Percentiles rank a stretch among this genome's conserved stretches.
phyloP scores from a whole-genome alignment of 352 stramenopile genomes.

The Phytophthora foliorum region DNA sequence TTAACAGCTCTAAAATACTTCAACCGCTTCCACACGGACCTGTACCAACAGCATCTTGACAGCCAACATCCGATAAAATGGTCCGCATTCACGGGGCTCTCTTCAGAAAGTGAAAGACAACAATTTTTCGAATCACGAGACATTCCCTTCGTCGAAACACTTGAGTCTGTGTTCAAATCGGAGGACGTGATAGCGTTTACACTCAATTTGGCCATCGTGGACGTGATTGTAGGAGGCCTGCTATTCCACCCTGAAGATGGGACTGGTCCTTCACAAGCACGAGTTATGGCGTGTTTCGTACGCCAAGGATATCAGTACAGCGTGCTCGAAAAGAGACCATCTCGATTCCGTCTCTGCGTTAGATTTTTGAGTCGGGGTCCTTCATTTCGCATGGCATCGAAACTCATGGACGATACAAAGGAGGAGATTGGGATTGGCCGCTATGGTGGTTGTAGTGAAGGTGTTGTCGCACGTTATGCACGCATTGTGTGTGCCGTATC shows the following conservation, averaged over 20 bases:
- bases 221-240: background rate
- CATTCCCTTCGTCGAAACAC: background rate
- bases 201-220: background rate
- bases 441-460: no score
- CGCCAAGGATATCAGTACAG: conserved; percentile 6
- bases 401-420: conserved; percentile 7
- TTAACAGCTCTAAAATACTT: background rate
- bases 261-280: background rate
- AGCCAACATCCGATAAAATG: background rate
- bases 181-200: background rate
- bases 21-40: conserved; percentile 5
- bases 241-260: conserved; percentile 1
- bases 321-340: conserved; percentile 18
- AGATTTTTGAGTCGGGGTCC: conserved; percentile 19
- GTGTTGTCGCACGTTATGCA: no score
- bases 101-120: no score
- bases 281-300: conserved; percentile 2
- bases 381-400: conserved; percentile 19
- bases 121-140: background rate
- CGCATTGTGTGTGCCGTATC: no score
- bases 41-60: conserved; percentile 5
- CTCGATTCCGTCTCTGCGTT: conserved; percentile 22
- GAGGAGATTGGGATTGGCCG: conserved; percentile 4
- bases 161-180: background rate
- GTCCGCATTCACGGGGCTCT: background rate